phyloP scores from a whole-genome alignment of 192 early-diverging fungal species.

The Coemansia umbellata region DNA sequence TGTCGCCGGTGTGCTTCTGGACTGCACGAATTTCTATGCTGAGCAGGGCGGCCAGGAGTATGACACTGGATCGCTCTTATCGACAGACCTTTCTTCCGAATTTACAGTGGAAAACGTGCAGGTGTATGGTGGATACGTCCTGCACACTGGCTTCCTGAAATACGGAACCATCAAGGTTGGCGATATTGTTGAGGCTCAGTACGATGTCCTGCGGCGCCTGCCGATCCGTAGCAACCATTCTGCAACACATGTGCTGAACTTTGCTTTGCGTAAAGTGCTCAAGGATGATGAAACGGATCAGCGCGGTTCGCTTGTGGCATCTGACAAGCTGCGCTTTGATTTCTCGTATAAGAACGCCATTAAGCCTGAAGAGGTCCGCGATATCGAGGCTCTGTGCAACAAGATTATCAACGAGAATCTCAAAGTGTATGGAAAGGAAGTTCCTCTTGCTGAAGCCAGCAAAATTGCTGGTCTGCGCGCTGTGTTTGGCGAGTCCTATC shows the following conservation, averaged over 20 bases:
- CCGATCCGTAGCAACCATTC: conserved; percentile 96
- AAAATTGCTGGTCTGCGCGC: conserved; percentile 90
- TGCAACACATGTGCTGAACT: conserved; percentile 94
- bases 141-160: conserved; percentile 93
- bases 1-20: conserved; percentile 84
- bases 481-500: conserved; percentile 97
- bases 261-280: conserved; percentile 81
- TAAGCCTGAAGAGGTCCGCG: conserved; percentile 61
- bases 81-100: conserved; percentile 79
- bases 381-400: conserved; percentile 75
- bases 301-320: conserved; percentile 92
- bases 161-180: conserved; percentile 74
- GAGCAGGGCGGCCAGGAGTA: conserved; percentile 95
- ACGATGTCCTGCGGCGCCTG: conserved; percentile 85
- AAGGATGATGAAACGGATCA: conserved; percentile 76
- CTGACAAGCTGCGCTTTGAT: conserved; percentile 96
- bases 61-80: conserved; percentile 82
- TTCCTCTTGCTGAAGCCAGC: conserved; percentile 75
- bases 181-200: conserved; percentile 70
- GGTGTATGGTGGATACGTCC: conserved; percentile 90
- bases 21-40: conserved; percentile 97
- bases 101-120: conserved; percentile 92
- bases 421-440: conserved; percentile 78
- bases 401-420: conserved; percentile 71
- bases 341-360: conserved; percentile 77